Base-by-base conservation (phyloP, 2,329 filamentous ascomycete species). In the Thelonectria discophora region DNA sequence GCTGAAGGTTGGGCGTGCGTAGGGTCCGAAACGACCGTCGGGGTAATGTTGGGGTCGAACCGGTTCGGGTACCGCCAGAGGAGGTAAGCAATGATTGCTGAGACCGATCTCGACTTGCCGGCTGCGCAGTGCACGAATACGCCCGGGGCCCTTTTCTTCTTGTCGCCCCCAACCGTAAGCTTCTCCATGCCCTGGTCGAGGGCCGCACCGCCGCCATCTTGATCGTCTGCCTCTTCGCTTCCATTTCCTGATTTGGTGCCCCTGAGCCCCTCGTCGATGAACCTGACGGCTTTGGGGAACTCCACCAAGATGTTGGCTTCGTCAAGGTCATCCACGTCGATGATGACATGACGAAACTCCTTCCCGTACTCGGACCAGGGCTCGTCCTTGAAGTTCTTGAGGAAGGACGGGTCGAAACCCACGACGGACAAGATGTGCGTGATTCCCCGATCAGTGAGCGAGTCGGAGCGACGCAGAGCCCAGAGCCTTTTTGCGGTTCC, bases 21-120 rank as follows among this genome's bases (percentile, higher is more conserved):
- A 40, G 64, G 55, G 43, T 68, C 67, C 5, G 69, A 69, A 18
- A 71, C 48, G 15, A 63, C 54, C n/a, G 68, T 61, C 13, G 73
- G 68, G 12, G 77, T 65, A 64, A 75, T 54, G 66, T 81, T 75
- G 32, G 76, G 73, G 61, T 78, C 75, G 69, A 86, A 86, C 56
- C 81, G 82, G 37, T 82, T 75, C 5, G 86, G 85, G 68, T 87
- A 83, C 69, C 85, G 86, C 77, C 86, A 88, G 65, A 98, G 90
- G 52, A 98, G 82, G 77, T 94, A 98, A 63, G 95, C 94, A 60
- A 96, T 85, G 56, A 92, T 85, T 67, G 92, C 87, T 32, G 93
- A 90, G 67, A 94, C 91, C 49, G 94, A 98, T 61, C 95, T 91
- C 34, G 94, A 97, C 79, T 96, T 97, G 55, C 95, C 95, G 88